phyloP scores from a whole-genome alignment of 2,329 filamentous ascomycete genomes.

The Colletotrichum sp. region DNA sequence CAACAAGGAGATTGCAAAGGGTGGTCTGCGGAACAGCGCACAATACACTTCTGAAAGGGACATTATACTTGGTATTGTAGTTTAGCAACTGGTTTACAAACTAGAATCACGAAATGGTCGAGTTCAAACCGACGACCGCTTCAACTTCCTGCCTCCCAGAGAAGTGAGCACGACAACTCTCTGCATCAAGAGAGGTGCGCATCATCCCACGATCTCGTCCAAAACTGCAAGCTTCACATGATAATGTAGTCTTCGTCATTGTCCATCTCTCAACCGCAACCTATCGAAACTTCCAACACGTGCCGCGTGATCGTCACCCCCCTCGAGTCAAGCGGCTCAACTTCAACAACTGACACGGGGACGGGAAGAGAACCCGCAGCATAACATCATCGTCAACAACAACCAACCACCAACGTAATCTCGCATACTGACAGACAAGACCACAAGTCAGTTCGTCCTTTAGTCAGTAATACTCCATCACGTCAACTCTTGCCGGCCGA shows the following conservation, averaged over 20 bases:
- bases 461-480: background rate
- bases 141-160: background rate
- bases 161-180: background rate
- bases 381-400: background rate
- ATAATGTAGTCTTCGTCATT: background rate
- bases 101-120: background rate
- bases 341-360: background rate
- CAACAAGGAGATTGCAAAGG: background rate
- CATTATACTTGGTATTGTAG: fast-evolving
- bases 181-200: background rate
- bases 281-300: background rate
- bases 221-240: background rate
- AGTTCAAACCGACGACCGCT: background rate
- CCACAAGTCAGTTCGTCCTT: background rate
- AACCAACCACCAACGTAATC: background rate
- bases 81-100: background rate
- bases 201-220: background rate
- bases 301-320: background rate
- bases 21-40: background rate
- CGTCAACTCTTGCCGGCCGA: background rate
- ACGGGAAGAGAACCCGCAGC: background rate
- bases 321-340: background rate
- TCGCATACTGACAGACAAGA: background rate
- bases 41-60: background rate
- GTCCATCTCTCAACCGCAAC: background rate